Evolutionary conservation across 352 stramenopile species (phyloP).

Genomic region (Pythium oligandrum): DNA sequence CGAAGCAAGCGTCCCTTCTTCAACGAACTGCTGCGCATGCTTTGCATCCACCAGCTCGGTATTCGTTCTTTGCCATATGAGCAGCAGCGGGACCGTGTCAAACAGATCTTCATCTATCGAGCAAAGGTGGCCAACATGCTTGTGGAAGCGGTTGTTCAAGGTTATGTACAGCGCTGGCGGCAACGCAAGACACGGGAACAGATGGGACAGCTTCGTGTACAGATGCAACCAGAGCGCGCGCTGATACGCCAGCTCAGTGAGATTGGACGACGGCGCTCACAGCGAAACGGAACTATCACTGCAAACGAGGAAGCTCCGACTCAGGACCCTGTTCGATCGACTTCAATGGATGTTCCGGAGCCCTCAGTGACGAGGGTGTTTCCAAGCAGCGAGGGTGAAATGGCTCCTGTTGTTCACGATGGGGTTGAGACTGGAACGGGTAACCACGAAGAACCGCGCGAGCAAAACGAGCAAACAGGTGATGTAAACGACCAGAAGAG

Average conservation of each 20-base stretch:
- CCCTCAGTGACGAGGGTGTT: too few species aligned
- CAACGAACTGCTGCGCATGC: conserved; percentile 65
- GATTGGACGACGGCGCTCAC: background rate
- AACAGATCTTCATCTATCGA: conserved; percentile 82
- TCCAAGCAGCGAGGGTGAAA: too few species aligned
- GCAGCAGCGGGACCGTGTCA: conserved; percentile 74
- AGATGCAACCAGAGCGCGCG: conserved; percentile 21
- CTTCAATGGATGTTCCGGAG: too few species aligned
- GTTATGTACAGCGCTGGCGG: conserved; percentile 58
- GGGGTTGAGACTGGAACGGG: too few species aligned
- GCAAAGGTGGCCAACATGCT: conserved; percentile 76
- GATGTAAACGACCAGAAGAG: background rate
- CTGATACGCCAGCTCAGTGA: background rate
- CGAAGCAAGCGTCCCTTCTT: conserved; percentile 55
- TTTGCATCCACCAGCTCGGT: conserved; percentile 79
- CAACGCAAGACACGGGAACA: conserved; percentile 19
- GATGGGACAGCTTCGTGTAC: conserved; percentile 7
- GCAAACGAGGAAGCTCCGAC: too few species aligned
- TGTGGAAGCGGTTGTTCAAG: conserved; percentile 58
- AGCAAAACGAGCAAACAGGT: background rate
- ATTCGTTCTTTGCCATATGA: conserved; percentile 77
- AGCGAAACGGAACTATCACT: too few species aligned
- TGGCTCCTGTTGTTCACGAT: too few species aligned
- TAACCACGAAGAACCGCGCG: background rate
- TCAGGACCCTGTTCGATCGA: too few species aligned